Base-by-base conservation (phyloP, 2,329 filamentous ascomycete genomes). In the Fusarium chuoi region DNA sequence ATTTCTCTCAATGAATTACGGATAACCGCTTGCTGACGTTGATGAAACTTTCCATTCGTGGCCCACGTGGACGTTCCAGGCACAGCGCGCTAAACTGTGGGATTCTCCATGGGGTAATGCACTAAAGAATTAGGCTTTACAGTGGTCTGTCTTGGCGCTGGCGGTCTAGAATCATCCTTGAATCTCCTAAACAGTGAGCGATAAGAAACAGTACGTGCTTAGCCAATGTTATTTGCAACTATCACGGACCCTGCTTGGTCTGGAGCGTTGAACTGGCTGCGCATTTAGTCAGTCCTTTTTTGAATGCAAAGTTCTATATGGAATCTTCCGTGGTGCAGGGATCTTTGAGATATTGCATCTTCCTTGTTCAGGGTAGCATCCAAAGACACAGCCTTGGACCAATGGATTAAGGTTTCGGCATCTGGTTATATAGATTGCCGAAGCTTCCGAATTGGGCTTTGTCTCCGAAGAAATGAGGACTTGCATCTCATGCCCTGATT, bases 401-500 rank as follows among this genome's bases (percentile, higher is more conserved):
- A 1, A 24, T 3, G 9, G 3, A 5, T 42, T 24, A 20, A 56
- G 7, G 12, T 44, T 56, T 56, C 11, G 28, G 20, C 17, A 33
- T 33, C 28, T 44, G 12, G 36, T 41, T 30, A 3, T 7, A n/a
- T 24, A 41, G 35, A 41, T 30, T 55, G 11, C 36, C 52, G 52
- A 55, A 39, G 5, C 2, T n/a, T 20, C 36, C 22, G 4, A 18
- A 30, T 30, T 7, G 24, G 26, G 36, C 0, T 18, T 28, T 52
- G 12, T 22, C 17, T 22, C 49, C 13, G 18, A 15, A 8, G 3
- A 5, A n/a, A 22, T 17, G 33, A 24, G 14, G 28, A 39, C 14
- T 28, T 26, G 7, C 5, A 26, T 39, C 35, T 22, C 3, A 3
- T 8, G 0, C 15, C 17, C 7, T 4, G 9, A 13, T 35, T 0